Evolutionary conservation across 495 filamentous ascomycete species (phyloP).

Genomic region (Ascodesmis nigricans): DNA sequence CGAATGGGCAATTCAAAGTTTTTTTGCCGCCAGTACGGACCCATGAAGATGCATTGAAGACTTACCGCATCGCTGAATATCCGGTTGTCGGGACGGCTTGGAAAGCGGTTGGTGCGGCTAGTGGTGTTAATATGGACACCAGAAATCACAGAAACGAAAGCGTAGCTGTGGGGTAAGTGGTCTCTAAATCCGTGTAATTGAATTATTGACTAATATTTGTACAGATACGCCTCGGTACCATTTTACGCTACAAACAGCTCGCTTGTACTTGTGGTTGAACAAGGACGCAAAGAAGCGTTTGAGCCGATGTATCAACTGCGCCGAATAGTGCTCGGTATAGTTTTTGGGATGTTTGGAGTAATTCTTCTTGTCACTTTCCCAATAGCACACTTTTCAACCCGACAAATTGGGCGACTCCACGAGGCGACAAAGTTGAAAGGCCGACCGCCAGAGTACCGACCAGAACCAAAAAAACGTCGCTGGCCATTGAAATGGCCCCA

Average conservation of each 20-base stretch:
- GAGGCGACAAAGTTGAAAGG: conserved; percentile 4
- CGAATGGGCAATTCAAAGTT: no score
- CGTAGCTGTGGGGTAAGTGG: conserved; percentile 36
- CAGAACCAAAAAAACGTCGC: conserved; percentile 4
- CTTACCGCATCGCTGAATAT: no score
- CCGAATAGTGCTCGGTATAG: conserved; percentile 57
- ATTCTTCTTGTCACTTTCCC: conserved; percentile 35
- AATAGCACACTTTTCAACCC: conserved; percentile 57
- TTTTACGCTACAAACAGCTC: conserved; percentile 26
- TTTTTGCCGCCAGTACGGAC: no score
- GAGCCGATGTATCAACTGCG: conserved; percentile 48
- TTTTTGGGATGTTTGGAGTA: conserved; percentile 56
- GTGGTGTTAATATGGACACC: conserved; percentile 23
- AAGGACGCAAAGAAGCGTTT: conserved; percentile 48
- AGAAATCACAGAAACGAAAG: conserved; percentile 30
- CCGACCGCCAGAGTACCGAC: conserved; percentile 5
- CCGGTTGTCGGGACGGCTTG: no score
- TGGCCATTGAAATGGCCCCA: background rate
- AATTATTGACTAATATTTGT: no score
- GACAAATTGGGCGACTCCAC: conserved; percentile 51
- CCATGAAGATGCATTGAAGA: no score
- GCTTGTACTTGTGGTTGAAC: conserved; percentile 70
- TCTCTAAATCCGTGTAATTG: no score
- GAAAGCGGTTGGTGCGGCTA: no score
- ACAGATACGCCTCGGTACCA: conserved; percentile 2